phyloP scores from a whole-genome alignment of 1,139 yeast genomes.

The Taphrina sp. region DNA sequence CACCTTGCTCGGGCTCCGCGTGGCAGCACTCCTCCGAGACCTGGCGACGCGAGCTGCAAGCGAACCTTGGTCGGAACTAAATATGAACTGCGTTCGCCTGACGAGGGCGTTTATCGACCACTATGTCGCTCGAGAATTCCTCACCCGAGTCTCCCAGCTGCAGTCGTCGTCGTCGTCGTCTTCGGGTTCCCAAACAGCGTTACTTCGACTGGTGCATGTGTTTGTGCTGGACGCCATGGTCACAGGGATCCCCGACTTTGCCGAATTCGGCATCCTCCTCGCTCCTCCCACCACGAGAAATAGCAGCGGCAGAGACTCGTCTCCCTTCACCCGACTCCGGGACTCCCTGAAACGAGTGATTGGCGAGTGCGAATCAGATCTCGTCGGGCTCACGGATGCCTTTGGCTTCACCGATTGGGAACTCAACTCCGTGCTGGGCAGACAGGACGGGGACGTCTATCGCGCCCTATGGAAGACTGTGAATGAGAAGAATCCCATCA shows the following conservation, averaged over 20 bases:
- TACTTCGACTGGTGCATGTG: slow-evolving; percentile 5
- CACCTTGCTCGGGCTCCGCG: not conserved
- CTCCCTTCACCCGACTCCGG: not conserved
- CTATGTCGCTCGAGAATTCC: slow-evolving; percentile 5
- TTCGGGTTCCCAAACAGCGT: not conserved
- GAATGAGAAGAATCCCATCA: slow-evolving; percentile 22
- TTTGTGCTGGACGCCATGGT: slow-evolving; percentile 10
- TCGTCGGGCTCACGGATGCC: slow-evolving; percentile 82
- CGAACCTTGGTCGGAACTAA: slow-evolving; percentile 15
- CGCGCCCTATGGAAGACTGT: slow-evolving; percentile 48
- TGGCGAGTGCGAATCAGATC: slow-evolving; percentile 38
- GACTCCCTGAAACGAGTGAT: not conserved
- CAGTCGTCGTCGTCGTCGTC: not conserved
- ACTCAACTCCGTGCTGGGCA: slow-evolving; percentile 82
- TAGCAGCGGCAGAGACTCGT: too few relatives aligned
- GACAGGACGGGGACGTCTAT: slow-evolving; percentile 80
- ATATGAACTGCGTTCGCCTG: slow-evolving; percentile 25
- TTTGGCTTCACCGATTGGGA: slow-evolving; percentile 82
- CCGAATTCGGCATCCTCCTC: slow-evolving; percentile 12
- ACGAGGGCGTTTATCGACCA: slow-evolving; percentile 21
- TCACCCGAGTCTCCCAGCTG: not conserved
- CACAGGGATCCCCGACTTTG: slow-evolving; percentile 7
- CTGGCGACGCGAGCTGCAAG: not conserved
- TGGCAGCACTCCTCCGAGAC: slow-evolving; percentile 9
- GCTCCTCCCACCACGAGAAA: too few relatives aligned